Percentiles rank a stretch among this genome's conserved stretches.
phyloP scores from a whole-genome alignment of 2,329 filamentous ascomycete species.

The Pyricularia grisea region DNA sequence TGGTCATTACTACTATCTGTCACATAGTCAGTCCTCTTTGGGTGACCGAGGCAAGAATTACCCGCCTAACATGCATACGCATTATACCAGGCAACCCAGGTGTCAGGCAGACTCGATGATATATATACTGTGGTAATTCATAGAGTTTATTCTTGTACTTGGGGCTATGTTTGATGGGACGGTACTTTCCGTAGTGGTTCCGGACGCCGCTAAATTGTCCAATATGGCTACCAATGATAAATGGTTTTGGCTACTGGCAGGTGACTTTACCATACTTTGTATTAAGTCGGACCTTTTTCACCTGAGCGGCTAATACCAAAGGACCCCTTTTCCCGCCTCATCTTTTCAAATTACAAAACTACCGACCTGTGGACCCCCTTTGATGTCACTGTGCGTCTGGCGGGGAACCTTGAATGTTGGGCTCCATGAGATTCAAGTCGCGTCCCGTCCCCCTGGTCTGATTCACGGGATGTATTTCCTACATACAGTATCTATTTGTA shows the following conservation, averaged over 20 bases:
- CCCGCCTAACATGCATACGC: background rate
- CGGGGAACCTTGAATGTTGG: background rate
- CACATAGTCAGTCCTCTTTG: background rate
- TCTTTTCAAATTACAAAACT: background rate
- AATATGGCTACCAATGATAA: background rate
- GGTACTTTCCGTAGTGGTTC: background rate
- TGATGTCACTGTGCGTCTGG: background rate
- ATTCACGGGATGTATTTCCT: background rate
- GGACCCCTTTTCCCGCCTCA: background rate
- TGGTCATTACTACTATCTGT: background rate
- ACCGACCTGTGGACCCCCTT: background rate
- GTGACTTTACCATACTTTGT: background rate
- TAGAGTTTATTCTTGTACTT: background rate
- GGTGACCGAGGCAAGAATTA: background rate
- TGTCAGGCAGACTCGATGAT: background rate
- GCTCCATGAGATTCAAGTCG: background rate
- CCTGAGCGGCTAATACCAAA: background rate
- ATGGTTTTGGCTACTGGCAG: background rate
- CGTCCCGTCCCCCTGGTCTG: background rate
- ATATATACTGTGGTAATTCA: too few species aligned
- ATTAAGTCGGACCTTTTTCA: background rate
- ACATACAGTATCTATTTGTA: background rate
- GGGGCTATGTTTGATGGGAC: background rate
- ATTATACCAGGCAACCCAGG: background rate
- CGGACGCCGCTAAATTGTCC: background rate